Evolutionary conservation across 495 filamentous ascomycete species (phyloP).

Genomic region (Thermothielavioides terrestris): DNA sequence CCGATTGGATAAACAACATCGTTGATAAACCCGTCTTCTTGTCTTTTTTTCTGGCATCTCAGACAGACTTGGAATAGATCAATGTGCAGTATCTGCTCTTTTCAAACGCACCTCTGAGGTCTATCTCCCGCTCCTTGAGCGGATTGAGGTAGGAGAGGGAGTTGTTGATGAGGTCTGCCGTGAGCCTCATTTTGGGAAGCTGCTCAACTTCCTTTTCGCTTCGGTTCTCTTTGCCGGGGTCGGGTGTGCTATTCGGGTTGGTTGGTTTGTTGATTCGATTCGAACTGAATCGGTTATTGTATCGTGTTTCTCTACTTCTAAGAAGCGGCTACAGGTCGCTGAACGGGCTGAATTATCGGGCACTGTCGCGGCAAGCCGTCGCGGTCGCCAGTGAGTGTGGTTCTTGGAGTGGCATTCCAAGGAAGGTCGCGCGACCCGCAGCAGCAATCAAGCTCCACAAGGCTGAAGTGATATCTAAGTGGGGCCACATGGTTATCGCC

Average conservation of each 20-base stretch:
- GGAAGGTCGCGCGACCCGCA: neutral
- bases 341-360: too few relatives aligned
- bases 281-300: too few relatives aligned
- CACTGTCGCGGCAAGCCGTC: too few relatives aligned
- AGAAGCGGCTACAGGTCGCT: too few relatives aligned
- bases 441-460: constrained; percentile 5
- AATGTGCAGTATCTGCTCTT: constrained; percentile 94
- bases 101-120: constrained; percentile 99
- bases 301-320: too few relatives aligned
- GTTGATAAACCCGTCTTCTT: constrained; percentile 10
- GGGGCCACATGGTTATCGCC: neutral
- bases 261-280: neutral
- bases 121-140: constrained; percentile 93
- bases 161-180: constrained; percentile 80
- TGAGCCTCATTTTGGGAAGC: constrained; percentile 68
- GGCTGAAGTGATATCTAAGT: constrained; percentile 4
- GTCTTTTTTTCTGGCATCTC: neutral
- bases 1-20: constrained; percentile 3
- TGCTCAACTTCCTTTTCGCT: neutral
- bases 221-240: neutral
- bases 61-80: constrained; percentile 9
- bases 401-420: neutral
- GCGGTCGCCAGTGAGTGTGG: neutral
- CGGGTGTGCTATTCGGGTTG: neutral
- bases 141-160: constrained; percentile 97